Conservation (phyloP, 2,329 filamentous ascomycete species). For the Parafenestella ontariensis region DNA sequence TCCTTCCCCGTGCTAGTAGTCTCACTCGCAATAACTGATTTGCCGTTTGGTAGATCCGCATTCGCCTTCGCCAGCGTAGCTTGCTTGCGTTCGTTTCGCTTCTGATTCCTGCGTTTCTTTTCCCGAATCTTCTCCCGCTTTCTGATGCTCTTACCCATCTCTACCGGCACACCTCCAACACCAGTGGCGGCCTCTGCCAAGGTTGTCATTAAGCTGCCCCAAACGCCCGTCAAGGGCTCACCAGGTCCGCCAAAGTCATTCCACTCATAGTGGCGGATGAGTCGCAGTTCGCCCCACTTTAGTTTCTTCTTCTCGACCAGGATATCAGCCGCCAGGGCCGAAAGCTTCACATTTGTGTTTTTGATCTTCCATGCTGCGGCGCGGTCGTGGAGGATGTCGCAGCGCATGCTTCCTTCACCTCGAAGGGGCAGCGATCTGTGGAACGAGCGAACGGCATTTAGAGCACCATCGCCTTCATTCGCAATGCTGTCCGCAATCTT, state of each 20-base stretch:
- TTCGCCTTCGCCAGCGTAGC: conserved; percentile 28
- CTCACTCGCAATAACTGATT: conserved; percentile 16
- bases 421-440: conserved; percentile 65
- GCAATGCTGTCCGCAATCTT: conserved; percentile 69
- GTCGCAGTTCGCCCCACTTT: conserved; percentile 67
- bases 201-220: conserved; percentile 67
- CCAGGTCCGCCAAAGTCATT: conserved; percentile 79
- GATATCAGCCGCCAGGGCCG: conserved; percentile 69
- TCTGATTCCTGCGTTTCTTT: conserved; percentile 51
- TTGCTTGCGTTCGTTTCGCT: conserved; percentile 38
- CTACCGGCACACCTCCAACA: conserved; percentile 68
- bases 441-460: conserved; percentile 72
- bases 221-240: conserved; percentile 72
- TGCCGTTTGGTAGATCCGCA: conserved; percentile 8
- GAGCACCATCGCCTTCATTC: conserved; percentile 69
- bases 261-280: conserved; percentile 74
- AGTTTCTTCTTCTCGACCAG: conserved; percentile 67
- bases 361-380: conserved; percentile 73
- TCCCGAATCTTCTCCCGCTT: conserved; percentile 61
- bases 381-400: conserved; percentile 68
- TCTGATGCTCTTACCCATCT: conserved; percentile 65
- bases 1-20: conserved; percentile 10
- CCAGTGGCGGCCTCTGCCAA: conserved; percentile 67
- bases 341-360: conserved; percentile 65
- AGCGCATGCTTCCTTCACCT: conserved; percentile 61